These are phyloP conservation scores for Euphorbia pulcherrima DNA, from an alignment of 345 rosid genomes.

Conservation along the genomic window DNA sequence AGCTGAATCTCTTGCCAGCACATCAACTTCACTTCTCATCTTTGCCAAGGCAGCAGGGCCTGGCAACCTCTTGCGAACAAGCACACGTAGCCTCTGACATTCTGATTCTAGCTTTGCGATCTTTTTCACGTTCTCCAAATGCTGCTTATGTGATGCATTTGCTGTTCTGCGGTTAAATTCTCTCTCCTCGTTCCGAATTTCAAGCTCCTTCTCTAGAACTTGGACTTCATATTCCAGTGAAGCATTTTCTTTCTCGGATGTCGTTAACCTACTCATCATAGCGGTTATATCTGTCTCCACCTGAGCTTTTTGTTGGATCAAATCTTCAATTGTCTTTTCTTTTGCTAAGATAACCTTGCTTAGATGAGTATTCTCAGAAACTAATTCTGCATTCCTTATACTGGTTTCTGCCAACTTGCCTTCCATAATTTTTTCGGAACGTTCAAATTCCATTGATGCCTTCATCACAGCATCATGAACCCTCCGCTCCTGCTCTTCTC, in stretches of 20 bases:
- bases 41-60: conserved; percentile 78
- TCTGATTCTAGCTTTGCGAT: conserved; percentile 85
- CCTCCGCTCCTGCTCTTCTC: conserved; percentile 74
- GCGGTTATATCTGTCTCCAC: conserved; percentile 49
- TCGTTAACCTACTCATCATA: conserved; percentile 53
- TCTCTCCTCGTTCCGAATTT: conserved; percentile 85
- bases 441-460: conserved; percentile 57
- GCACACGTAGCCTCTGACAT: conserved; percentile 75
- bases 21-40: conserved; percentile 78
- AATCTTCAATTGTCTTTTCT: conserved; percentile 53
- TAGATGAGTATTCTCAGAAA: conserved; percentile 53
- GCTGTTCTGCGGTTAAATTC: conserved; percentile 69
- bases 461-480: conserved; percentile 74
- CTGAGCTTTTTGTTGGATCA: conserved; percentile 53
- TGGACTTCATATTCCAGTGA: conserved; percentile 75
- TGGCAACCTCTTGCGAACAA: conserved; percentile 77
- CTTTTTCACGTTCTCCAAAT: conserved; percentile 74
- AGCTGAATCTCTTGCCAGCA: conserved; percentile 52
- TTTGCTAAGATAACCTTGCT: conserved; percentile 56
- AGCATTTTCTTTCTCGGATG: conserved; percentile 62
- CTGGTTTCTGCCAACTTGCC: conserved; percentile 43
- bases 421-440: conserved; percentile 40
- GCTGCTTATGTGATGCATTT: conserved; percentile 73
- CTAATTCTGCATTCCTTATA: conserved; percentile 50
- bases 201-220: conserved; percentile 85